Evolutionary conservation across 768 basidiomycete species (phyloP).

Genomic region (Piloderma croceum): DNA sequence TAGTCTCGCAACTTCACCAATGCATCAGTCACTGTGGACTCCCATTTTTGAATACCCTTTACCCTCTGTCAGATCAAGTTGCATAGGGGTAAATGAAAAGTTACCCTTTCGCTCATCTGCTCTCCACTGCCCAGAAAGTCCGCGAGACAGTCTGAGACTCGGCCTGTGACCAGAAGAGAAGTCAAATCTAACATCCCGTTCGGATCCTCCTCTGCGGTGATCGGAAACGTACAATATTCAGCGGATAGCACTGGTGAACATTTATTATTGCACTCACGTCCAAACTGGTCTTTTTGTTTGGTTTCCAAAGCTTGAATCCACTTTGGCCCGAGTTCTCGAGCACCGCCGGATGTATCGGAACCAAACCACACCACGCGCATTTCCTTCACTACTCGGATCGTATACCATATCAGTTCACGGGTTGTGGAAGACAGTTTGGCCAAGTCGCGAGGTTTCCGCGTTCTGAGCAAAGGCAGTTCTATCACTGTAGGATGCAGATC

Average conservation of each 20-base stretch:
- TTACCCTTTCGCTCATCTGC: slow-evolving; percentile 77
- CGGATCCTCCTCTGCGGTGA: slow-evolving; percentile 47
- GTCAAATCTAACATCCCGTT: slow-evolving; percentile 70
- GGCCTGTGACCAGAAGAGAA: slow-evolving; percentile 62
- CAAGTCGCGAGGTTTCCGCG: slow-evolving; percentile 57
- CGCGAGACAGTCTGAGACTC: slow-evolving; percentile 59
- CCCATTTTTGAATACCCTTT: slow-evolving; percentile 81
- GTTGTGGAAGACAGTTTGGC: slow-evolving; percentile 65
- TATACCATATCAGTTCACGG: slow-evolving; percentile 69
- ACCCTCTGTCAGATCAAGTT: slow-evolving; percentile 17
- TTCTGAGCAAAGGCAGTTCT: slow-evolving; percentile 51
- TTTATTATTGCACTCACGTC: slow-evolving; percentile 54
- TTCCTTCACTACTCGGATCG: slow-evolving; percentile 63
- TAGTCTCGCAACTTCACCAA: slow-evolving; percentile 69
- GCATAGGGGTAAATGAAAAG: slow-evolving; percentile 10
- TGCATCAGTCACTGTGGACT: slow-evolving; percentile 64
- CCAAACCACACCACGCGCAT: slow-evolving; percentile 74
- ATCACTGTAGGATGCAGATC: slow-evolving; percentile 42
- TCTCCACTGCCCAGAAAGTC: slow-evolving; percentile 78
- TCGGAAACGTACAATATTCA: neutral
- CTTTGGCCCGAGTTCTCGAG: slow-evolving; percentile 64
- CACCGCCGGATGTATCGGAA: slow-evolving; percentile 56
- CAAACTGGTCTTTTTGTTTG: slow-evolving; percentile 61
- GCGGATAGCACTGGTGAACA: too few species aligned
- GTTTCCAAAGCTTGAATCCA: slow-evolving; percentile 65